phyloP scores from a whole-genome alignment of 225 moss, liverwort and hornwort genomes.

The Pseudoscleropodium purum region DNA sequence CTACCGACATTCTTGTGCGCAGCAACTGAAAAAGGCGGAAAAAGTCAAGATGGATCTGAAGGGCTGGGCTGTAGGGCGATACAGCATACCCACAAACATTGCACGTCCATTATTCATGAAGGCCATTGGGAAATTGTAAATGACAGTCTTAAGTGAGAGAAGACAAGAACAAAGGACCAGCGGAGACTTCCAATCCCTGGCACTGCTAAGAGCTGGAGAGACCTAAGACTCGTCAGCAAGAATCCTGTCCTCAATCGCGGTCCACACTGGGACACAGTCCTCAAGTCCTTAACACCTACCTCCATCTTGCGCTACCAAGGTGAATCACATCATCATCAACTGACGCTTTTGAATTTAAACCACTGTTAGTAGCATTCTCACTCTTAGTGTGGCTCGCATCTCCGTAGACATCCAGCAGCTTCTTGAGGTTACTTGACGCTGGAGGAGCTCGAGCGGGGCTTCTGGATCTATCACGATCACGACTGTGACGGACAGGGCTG shows the following conservation, averaged over 20 bases:
- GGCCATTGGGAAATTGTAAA: constrained; percentile 13
- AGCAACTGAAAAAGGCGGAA: constrained; percentile 29
- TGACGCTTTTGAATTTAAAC: constrained; percentile 45
- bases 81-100: constrained; percentile 42
- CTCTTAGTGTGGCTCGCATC: constrained; percentile 61
- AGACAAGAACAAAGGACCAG: constrained; percentile 17
- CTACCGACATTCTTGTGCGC: constrained; percentile 40
- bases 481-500: constrained; percentile 29
- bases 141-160: constrained; percentile 14
- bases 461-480: constrained; percentile 40
- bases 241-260: constrained; percentile 13
- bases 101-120: constrained; percentile 27
- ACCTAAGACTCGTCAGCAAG: constrained; percentile 19
- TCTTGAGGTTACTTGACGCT: constrained; percentile 47
- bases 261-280: constrained; percentile 9
- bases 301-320: constrained; percentile 60
- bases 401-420: constrained; percentile 63
- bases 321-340: constrained; percentile 56
- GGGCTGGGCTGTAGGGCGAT: constrained; percentile 36
- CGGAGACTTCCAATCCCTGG: constrained; percentile 28
- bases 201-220: constrained; percentile 9
- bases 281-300: constrained; percentile 17
- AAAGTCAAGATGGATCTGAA: constrained; percentile 31
- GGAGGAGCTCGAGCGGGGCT: constrained; percentile 36
- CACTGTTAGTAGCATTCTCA: constrained; percentile 61